These are phyloP conservation scores for Plantago elongata DNA, from an alignment of 257 asterid species.

Conservation along the genomic window DNA sequence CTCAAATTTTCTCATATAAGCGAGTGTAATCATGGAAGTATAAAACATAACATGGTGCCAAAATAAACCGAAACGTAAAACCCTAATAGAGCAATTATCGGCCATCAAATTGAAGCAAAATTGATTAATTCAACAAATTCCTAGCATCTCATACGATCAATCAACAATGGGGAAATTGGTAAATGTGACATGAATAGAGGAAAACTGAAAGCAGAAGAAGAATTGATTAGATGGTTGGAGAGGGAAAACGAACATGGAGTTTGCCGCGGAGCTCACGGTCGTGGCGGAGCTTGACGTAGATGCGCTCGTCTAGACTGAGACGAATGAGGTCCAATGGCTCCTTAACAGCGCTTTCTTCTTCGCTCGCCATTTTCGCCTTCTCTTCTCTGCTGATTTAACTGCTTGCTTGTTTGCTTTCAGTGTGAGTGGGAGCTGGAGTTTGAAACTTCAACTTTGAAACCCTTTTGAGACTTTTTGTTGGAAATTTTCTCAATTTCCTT, in stretches of 20 bases:
- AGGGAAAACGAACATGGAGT: constrained; percentile 47
- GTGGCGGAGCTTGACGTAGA: constrained; percentile 94
- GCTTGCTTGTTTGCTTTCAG: background rate
- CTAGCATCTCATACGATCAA: background rate
- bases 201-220: too few species aligned
- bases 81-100: too few species aligned
- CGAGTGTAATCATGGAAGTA: too few species aligned
- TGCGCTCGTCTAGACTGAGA: constrained; percentile 96
- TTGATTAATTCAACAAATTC: background rate
- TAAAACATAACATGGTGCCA: too few species aligned
- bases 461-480: too few species aligned
- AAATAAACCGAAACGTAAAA: too few species aligned
- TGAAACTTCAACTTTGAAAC: background rate
- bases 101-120: too few species aligned
- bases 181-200: background rate
- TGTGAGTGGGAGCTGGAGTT: too few species aligned
- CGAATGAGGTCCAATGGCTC: constrained; percentile 98
- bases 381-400: too few species aligned
- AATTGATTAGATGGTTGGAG: background rate
- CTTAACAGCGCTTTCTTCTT: constrained; percentile 93
- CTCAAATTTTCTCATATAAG: too few species aligned
- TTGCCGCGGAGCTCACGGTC: constrained; percentile 98
- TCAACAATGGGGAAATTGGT: background rate
- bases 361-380: constrained; percentile 68
- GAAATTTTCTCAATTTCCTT: too few species aligned